A percentile compares a stretch with the other conserved stretches of the same genome.
phyloP scores from a whole-genome alignment of 1,139 yeast species.

The Debaryomycetaceae sp. region DNA sequence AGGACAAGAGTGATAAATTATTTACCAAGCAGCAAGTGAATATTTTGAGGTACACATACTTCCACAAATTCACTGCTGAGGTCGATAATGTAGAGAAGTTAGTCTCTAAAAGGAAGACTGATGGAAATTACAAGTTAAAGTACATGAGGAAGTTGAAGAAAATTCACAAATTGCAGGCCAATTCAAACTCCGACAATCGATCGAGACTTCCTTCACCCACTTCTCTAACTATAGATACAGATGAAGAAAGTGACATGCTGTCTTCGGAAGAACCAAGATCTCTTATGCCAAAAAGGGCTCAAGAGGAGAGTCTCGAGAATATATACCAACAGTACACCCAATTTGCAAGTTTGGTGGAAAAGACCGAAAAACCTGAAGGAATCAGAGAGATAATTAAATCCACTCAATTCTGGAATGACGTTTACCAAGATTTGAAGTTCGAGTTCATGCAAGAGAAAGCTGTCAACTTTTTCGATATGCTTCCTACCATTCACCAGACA shows the following conservation, averaged over 20 bases:
- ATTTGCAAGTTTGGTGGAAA: background rate
- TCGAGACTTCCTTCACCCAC: background rate
- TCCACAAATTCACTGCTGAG: constrained; percentile 17
- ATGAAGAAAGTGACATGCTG: background rate
- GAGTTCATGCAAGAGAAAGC: constrained; percentile 18
- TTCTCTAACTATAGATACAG: background rate
- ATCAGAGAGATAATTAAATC: constrained; percentile 9
- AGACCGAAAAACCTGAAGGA: background rate
- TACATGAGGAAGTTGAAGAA: constrained; percentile 11
- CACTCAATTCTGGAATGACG: constrained; percentile 30
- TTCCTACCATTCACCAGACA: constrained; percentile 28
- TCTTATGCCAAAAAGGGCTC: background rate
- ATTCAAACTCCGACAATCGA: background rate
- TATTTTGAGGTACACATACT: constrained; percentile 25
- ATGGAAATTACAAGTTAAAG: constrained; percentile 12
- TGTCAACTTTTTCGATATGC: constrained; percentile 21
- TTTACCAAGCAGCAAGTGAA: constrained; percentile 18
- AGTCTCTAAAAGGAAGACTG: constrained; percentile 6
- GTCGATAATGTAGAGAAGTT: constrained; percentile 9
- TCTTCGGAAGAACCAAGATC: background rate
- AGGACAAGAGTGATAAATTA: constrained; percentile 12
- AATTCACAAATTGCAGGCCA: background rate
- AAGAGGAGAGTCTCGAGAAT: background rate
- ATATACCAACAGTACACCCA: background rate
- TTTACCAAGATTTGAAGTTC: constrained; percentile 31